Evolutionary conservation across 2,329 filamentous ascomycete species (phyloP).

Genomic region (Purpureocillium lavendulum): DNA sequence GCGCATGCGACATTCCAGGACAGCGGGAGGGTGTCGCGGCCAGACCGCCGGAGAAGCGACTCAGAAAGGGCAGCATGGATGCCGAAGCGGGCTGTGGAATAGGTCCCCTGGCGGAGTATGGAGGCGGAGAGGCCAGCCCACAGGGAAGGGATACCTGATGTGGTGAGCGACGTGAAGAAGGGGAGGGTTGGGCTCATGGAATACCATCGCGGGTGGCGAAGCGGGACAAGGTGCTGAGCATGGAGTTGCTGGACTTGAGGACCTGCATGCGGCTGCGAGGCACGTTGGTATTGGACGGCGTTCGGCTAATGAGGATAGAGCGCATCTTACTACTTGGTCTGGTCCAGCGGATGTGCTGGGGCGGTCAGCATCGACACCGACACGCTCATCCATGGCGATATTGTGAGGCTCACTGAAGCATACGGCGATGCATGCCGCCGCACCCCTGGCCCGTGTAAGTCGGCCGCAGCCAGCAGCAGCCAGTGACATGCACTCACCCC

Average conservation of each 20-base stretch:
- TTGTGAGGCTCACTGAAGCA: slow-evolving; percentile 30
- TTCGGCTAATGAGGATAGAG: not conserved
- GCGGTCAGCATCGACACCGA: not conserved
- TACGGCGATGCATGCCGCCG: slow-evolving; percentile 34
- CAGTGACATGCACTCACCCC: slow-evolving; percentile 21
- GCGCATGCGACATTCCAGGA: slow-evolving; percentile 1
- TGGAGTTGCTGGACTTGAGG: slow-evolving; percentile 27
- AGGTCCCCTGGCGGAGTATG: slow-evolving; percentile 33
- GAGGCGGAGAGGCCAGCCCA: slow-evolving; percentile 35
- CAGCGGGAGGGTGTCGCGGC: slow-evolving; percentile 19
- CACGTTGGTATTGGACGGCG: too few relatives aligned
- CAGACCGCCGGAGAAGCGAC: slow-evolving; percentile 19
- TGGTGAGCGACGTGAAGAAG: not conserved
- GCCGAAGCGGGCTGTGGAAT: slow-evolving; percentile 35
- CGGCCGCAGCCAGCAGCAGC: not conserved
- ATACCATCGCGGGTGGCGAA: slow-evolving; percentile 31
- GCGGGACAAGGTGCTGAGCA: slow-evolving; percentile 27
- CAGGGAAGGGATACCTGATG: slow-evolving; percentile 28
- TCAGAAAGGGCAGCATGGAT: slow-evolving; percentile 22
- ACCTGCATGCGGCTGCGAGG: slow-evolving; percentile 35
- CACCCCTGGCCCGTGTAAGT: slow-evolving; percentile 21
- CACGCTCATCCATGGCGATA: too few relatives aligned
- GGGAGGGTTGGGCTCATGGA: not conserved
- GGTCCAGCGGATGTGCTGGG: slow-evolving; percentile 33
- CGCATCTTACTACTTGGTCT: slow-evolving; percentile 33